Evolutionary conservation across 345 rosid genomes (phyloP), one percentile per base, ranked within the genome.

Genomic region (Mercurialis annua): DNA sequence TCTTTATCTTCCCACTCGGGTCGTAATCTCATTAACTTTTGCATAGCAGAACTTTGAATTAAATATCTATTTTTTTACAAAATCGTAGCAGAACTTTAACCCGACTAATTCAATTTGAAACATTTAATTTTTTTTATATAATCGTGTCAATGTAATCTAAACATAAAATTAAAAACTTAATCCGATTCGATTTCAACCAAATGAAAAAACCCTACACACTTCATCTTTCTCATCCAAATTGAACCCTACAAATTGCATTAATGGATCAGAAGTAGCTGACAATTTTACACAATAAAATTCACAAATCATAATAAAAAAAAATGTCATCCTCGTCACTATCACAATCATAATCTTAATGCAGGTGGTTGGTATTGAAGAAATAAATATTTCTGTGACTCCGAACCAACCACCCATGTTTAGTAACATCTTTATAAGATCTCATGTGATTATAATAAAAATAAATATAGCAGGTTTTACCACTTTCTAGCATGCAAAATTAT

Each of bases 331-430:
- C 42, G 43, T 70, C 46, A 42, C 47, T 64, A 67, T 71, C 77
- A 59, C 54, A 59, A 40, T 62, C 77, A 26, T 47, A 75, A 40
- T 49, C 78, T 34, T 47, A 27, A 62, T 56, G 58, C 56, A 56
- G 67, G 74, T 65, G 12, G 79, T 52, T 77, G 72, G 72, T 20
- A 38, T 64, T 67, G 63, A 66, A 23, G 68, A 30, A n/a, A 26
- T 59, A 42, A 42, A 59, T 21, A 66, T 31, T 44, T 36, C 46
- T 56, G 56, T 51, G 42, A 34, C 58, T 27, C 24, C 49, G 56
- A 31, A 14, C 72, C 75, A 56, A 72, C 72, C 5, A 72, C 71
- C 71, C 64, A 17, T 63, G 64, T 46, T 52, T 48, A n/a, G 4
- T 1, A 26, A 34, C n/a, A 44, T 64, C 29, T 29, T 29, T 54